Base-by-base conservation (phyloP, 192 early-diverging fungal genomes). In the Mortierella alpina region DNA sequence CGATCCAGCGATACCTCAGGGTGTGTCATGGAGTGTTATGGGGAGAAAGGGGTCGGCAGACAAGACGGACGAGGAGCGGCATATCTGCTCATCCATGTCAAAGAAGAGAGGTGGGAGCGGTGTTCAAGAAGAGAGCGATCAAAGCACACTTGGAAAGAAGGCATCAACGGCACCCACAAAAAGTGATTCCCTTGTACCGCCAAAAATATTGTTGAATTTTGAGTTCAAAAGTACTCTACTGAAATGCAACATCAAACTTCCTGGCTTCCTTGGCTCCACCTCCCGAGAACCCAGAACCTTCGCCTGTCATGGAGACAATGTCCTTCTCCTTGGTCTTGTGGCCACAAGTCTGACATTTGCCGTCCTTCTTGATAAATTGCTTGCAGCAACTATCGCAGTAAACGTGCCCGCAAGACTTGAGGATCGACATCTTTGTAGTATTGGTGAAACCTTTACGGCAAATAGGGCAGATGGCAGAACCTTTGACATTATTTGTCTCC, bases 361-460 rank as follows among this genome's bases (percentile, higher is more conserved):
- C 85, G n/a, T 91, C 76, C 58, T 91, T 88, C 68, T 86, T 89
- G 4, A 94, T 85, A 85, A 95, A 94, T 52, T 87, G 84, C 48
- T 84, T 73, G 54, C 89, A 85, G 61, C 94, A 95, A 41, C 76
- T 75, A 39, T 89, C 86, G 65, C 94, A 94, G 42, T 92, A 81
- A 2, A 91, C 91, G 77, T 95, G 94, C 14, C 93, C 93, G 65
- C 93, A 95, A 7, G 68, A 70, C 64, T 89, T 87, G 48, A 92
- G 68, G 11, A 94, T 91, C 68, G 59, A 61, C 12, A 73, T 40
- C 57, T 92, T 93, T 2, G 86, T 83, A 4, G 90, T 86, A 62
- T 95, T 95, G n/a, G 88, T 91, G 10, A 95, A 85, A 3, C 86
- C 84, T 61, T 92, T 94, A 31, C 91, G 77, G 66, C 93, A 95